These are phyloP conservation scores for Planoprotostelium fungivorum DNA, from an alignment of 78 protist species.

Conservation along the genomic window DNA sequence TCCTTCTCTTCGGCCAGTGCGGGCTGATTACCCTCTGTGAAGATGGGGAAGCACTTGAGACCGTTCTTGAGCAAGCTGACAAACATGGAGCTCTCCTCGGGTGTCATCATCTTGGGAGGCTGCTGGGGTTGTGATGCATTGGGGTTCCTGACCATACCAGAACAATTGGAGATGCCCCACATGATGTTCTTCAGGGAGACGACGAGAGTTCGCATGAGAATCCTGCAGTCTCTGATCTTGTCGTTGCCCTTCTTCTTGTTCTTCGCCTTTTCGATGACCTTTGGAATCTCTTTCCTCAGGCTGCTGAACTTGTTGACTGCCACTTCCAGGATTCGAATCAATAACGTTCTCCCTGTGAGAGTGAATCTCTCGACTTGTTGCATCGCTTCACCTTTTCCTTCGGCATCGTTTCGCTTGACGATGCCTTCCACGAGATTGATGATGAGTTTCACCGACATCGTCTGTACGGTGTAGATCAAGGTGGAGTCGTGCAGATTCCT, in stretches of 20 bases:
- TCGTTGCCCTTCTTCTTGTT: not conserved
- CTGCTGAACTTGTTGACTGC: constrained; percentile 74
- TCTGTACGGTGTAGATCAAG: constrained; percentile 77
- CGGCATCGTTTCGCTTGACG: constrained; percentile 34
- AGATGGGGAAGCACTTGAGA: constrained; percentile 65
- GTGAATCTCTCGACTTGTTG: not conserved
- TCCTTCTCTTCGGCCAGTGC: constrained; percentile 42
- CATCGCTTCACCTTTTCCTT: not conserved
- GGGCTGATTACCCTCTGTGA: constrained; percentile 4
- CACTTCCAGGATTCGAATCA: constrained; percentile 65
- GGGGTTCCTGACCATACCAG: not conserved
- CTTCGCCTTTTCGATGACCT: constrained; percentile 9
- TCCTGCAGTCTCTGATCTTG: constrained; percentile 38
- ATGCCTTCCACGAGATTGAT: constrained; percentile 82
- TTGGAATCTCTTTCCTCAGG: constrained; percentile 52
- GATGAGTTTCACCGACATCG: constrained; percentile 79
- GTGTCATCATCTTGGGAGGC: constrained; percentile 13
- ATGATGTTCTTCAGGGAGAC: constrained; percentile 78
- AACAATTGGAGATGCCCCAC: constrained; percentile 50
- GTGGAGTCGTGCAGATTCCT: constrained; percentile 79
- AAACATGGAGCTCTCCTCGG: constrained; percentile 38
- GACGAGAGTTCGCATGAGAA: constrained; percentile 68
- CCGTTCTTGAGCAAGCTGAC: constrained; percentile 52
- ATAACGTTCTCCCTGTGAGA: constrained; percentile 32
- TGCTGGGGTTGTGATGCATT: not conserved